phyloP scores from a whole-genome alignment of 202 grass and related monocot genomes.

The Panicum hallii region DNA sequence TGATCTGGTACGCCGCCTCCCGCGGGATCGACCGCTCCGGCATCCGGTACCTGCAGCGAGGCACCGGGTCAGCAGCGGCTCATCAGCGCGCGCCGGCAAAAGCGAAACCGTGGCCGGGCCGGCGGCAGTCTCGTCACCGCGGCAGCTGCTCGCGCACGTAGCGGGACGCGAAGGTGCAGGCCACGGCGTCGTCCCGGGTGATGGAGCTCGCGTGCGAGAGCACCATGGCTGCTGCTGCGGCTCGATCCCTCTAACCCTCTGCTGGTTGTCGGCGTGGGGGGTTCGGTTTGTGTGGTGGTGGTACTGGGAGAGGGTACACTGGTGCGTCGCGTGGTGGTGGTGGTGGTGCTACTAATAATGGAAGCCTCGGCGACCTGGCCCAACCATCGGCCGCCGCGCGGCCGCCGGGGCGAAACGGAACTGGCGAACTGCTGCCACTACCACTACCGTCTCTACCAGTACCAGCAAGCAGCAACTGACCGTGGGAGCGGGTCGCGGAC shows the following conservation, averaged over 20 bases:
- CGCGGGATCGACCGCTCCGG: slow-evolving; percentile 58
- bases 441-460: background rate
- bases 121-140: slow-evolving; percentile 50
- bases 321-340: too few relatives aligned
- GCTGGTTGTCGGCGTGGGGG: background rate
- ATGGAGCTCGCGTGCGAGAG: slow-evolving; percentile 54
- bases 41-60: slow-evolving; percentile 61
- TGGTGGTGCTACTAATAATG: background rate
- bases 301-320: background rate
- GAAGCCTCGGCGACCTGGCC: background rate
- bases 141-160: slow-evolving; percentile 66
- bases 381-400: slow-evolving; percentile 15
- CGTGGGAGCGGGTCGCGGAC: slow-evolving; percentile 65
- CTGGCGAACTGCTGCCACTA: background rate
- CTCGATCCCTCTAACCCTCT: background rate
- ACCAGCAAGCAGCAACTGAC: slow-evolving; percentile 40
- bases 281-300: background rate
- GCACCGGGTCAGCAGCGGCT: too few relatives aligned
- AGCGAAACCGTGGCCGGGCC: background rate
- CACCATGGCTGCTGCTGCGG: slow-evolving; percentile 53
- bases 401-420: background rate
- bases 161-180: slow-evolving; percentile 86
- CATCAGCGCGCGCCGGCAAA: background rate
- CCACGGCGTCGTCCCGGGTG: slow-evolving; percentile 27
- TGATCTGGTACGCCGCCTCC: slow-evolving; percentile 85